phyloP scores from a whole-genome alignment of 169 alveolate species.

The Plasmodium malariae region DNA sequence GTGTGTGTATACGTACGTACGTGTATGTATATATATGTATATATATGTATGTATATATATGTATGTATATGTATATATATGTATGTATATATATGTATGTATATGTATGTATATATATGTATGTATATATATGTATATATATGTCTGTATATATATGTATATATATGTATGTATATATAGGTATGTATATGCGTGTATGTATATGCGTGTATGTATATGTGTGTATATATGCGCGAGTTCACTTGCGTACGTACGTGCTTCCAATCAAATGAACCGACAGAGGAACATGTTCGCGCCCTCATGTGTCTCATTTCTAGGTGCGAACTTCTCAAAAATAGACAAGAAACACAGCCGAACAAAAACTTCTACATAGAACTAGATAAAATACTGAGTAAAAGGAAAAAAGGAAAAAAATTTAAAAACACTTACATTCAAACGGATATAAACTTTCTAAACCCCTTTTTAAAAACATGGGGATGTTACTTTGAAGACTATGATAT shows the following conservation, averaged over 20 bases:
- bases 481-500: conserved; percentile 34
- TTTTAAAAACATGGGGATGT: conserved; percentile 29
- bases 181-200: background rate
- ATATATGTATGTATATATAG: background rate
- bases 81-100: background rate
- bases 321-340: conserved; percentile 26
- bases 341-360: conserved; percentile 7
- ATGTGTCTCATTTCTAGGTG: background rate
- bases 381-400: conserved; percentile 4
- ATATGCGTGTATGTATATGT: background rate
- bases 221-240: background rate
- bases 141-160: background rate
- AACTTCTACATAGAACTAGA: conserved; percentile 39
- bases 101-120: background rate
- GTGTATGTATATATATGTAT: background rate
- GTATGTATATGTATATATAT: background rate
- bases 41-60: background rate
- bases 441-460: conserved; percentile 34
- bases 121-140: background rate
- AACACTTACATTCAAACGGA: conserved; percentile 28
- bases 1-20: too few species aligned
- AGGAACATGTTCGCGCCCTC: background rate
- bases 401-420: conserved; percentile 29
- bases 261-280: too few species aligned
- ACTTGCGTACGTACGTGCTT: too few species aligned